phyloP scores from a whole-genome alignment of 345 rosid genomes.

The Salix udensis region DNA sequence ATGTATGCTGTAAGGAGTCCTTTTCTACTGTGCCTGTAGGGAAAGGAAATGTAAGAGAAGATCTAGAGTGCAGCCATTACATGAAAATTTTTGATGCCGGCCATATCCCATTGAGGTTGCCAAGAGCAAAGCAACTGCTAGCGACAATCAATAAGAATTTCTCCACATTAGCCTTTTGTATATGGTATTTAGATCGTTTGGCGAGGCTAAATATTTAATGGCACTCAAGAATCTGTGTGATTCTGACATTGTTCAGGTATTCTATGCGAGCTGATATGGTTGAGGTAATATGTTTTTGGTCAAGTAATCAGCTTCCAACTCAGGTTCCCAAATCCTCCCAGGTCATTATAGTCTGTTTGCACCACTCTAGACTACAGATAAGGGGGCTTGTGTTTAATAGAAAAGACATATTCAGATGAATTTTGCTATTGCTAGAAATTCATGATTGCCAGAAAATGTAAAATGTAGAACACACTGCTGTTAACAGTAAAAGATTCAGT shows the following conservation, averaged over 20 bases:
- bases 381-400: neutral
- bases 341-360: neutral
- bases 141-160: slow-evolving; percentile 90
- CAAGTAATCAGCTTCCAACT: neutral
- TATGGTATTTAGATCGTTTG: slow-evolving; percentile 82
- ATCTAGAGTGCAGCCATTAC: slow-evolving; percentile 93
- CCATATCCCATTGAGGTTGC: slow-evolving; percentile 72
- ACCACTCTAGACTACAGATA: neutral
- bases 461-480: neutral
- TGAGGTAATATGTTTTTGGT: too few relatives aligned
- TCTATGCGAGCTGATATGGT: neutral
- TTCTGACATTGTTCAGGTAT: slow-evolving; percentile 84
- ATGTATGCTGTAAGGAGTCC: neutral
- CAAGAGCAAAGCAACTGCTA: slow-evolving; percentile 94
- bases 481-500: neutral
- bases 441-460: neutral
- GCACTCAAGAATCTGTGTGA: slow-evolving; percentile 92
- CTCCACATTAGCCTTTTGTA: slow-evolving; percentile 88
- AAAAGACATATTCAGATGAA: neutral
- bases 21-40: slow-evolving; percentile 40
- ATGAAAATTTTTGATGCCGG: slow-evolving; percentile 82
- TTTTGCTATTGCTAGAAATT: neutral
- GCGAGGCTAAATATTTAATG: slow-evolving; percentile 90
- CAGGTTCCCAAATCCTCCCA: neutral
- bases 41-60: slow-evolving; percentile 86